Conservation (phyloP, 2,329 filamentous ascomycete genomes). For the Cyphellophora attinorum region DNA sequence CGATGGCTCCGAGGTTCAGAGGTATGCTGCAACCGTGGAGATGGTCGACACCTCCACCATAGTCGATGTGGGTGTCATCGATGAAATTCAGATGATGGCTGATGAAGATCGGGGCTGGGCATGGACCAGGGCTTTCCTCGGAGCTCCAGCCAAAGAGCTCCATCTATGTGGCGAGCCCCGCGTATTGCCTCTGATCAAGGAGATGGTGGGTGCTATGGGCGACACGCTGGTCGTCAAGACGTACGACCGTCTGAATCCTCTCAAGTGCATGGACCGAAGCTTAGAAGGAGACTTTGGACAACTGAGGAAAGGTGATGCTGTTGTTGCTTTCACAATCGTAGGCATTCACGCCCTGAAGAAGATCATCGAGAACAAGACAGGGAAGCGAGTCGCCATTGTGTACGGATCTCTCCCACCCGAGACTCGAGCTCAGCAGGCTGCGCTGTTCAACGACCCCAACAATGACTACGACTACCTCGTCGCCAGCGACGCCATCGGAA, state of each 20-base stretch:
- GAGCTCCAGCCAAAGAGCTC: conserved; percentile 76
- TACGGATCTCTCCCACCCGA: conserved; percentile 90
- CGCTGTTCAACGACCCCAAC: conserved; percentile 85
- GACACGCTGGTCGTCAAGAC: conserved; percentile 73
- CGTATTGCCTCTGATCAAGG: conserved; percentile 66
- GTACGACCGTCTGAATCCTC: conserved; percentile 73
- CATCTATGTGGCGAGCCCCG: conserved; percentile 90
- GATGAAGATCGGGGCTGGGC: conserved; percentile 75
- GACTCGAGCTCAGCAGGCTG: conserved; percentile 81
- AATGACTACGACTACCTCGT: conserved; percentile 94
- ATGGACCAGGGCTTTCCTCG: conserved; percentile 86
- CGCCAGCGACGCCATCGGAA: conserved; percentile 91
- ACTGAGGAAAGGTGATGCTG: conserved; percentile 78
- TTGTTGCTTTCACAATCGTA: conserved; percentile 78
- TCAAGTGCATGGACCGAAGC: conserved; percentile 56
- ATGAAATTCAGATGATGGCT: conserved; percentile 97
- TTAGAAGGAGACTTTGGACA: conserved; percentile 54
- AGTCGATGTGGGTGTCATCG: conserved; percentile 87
- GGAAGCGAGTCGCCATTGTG: conserved; percentile 77
- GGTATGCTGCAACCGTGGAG: conserved; percentile 87
- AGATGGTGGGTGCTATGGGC: conserved; percentile 67
- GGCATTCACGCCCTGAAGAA: conserved; percentile 71
- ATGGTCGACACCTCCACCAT: conserved; percentile 57
- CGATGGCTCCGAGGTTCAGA: conserved; percentile 33
- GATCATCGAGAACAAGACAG: conserved; percentile 66